A percentile compares a stretch with the other conserved stretches of the same genome.
These are phyloP conservation scores for Kazachstania viticola DNA, from an alignment of 805 yeast genomes.

Conservation along the genomic window DNA sequence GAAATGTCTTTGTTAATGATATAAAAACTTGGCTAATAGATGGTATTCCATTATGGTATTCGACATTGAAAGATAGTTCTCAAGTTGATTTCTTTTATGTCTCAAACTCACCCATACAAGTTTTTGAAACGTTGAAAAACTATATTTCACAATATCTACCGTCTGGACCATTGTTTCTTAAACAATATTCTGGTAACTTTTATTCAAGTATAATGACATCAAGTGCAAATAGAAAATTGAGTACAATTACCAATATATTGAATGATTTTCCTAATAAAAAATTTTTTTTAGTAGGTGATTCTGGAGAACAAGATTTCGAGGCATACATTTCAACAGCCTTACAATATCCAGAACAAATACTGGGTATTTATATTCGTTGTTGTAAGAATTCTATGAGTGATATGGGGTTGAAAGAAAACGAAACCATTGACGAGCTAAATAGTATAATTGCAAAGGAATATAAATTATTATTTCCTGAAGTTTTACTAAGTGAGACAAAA, in stretches of 20 bases:
- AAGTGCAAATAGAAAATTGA: conserved; percentile 66
- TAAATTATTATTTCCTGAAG: too few species aligned
- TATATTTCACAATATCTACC: conserved; percentile 43
- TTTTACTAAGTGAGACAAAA: not conserved
- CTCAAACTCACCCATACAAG: conserved; percentile 91
- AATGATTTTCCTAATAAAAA: conserved; percentile 65
- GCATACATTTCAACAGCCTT: conserved; percentile 69
- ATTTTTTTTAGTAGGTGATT: conserved; percentile 84
- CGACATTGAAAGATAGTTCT: conserved; percentile 31
- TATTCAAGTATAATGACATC: conserved; percentile 79
- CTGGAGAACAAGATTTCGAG: conserved; percentile 92
- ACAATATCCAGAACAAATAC: conserved; percentile 47
- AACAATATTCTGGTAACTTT: conserved; percentile 75
- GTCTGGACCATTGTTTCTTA: conserved; percentile 70
- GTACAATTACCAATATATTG: conserved; percentile 49
- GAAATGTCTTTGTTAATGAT: conserved; percentile 62
- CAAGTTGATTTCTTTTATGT: conserved; percentile 75
- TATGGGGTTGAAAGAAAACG: conserved; percentile 26
- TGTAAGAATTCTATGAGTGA: conserved; percentile 61
- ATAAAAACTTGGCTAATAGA: conserved; percentile 60
- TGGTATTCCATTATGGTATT: conserved; percentile 65
- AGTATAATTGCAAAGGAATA: conserved; percentile 9
- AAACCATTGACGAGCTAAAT: conserved; percentile 23
- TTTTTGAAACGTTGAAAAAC: conserved; percentile 39
- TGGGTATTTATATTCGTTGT: conserved; percentile 72